Evolutionary conservation across 225 moss, liverwort and hornwort species (phyloP).

Genomic region (Anthoceros angustus): DNA sequence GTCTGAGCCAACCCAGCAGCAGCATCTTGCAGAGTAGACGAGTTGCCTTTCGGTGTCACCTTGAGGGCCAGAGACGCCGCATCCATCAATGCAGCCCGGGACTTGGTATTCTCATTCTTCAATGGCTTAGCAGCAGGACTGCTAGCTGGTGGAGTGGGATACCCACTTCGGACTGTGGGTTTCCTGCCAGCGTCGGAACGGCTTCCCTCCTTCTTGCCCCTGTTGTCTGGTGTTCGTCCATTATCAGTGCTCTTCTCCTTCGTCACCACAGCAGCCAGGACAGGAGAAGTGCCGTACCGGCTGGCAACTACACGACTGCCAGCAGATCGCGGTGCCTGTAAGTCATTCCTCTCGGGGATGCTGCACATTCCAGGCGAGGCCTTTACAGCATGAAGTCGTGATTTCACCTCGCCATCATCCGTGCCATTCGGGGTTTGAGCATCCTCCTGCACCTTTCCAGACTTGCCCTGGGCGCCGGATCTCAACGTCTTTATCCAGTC

Average conservation of each 20-base stretch:
- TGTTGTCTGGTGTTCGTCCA: not conserved
- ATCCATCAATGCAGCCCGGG: not conserved
- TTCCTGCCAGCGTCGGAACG: not conserved
- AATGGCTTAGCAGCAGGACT: not conserved
- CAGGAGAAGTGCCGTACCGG: not conserved
- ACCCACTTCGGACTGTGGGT: not conserved
- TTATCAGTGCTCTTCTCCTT: not conserved
- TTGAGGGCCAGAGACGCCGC: not conserved
- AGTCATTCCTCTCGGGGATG: not conserved
- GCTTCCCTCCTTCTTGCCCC: not conserved
- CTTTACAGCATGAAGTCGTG: not conserved
- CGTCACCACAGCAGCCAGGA: not conserved
- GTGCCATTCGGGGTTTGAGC: not conserved
- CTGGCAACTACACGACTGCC: not conserved
- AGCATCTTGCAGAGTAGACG: not conserved
- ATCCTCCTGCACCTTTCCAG: not conserved
- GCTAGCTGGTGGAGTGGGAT: not conserved
- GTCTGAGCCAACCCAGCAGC: not conserved
- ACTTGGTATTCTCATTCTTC: not conserved
- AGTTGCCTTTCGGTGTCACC: not conserved
- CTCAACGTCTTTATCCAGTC: conserved; percentile 73
- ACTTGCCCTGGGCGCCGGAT: conserved; percentile 12
- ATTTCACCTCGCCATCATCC: not conserved
- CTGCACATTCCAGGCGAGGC: not conserved
- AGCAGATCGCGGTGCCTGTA: not conserved